Base-by-base conservation (phyloP, 768 basidiomycete species). In the Ramaria sp. region DNA sequence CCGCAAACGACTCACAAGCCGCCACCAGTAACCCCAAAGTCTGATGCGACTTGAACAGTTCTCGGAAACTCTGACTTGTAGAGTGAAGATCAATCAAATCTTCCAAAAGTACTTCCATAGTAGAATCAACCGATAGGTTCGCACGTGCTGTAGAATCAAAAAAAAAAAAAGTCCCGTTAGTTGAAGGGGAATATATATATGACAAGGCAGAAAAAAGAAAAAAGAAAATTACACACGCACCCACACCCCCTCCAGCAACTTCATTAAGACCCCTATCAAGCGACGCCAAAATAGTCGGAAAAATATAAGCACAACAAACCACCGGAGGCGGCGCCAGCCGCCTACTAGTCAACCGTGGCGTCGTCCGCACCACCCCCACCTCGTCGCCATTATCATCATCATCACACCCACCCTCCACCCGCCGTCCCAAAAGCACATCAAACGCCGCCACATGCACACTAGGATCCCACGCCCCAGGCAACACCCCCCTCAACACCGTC, bases 41-140 rank as follows among this genome's bases (percentile, higher is more conserved):
- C 52, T 78, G 81, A 52, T 85, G 82, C 0, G 83, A 87, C 59
- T 74, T 79, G 68, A 91, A 90, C 0, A 84, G 64, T 53, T 83
- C 76, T 12, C 85, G 79, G 67, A 91, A 90, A 0, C 79, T 77
- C 0, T 75, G 62, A 57, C 76, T 80, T 0, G 80, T 75, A 1
- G 78, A 72, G 58, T 91, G 86, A 30, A 88, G 69, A 30, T 77
- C 73, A 58, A 89, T 79, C 48, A 91, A 65, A 50, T 84, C 79
- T 63, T 83, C 84, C 0, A 87, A 65, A 15, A 92, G 70, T 5
- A 69, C 70, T 63, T 86, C 84, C 62, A 81, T 78, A 10, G 70
- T 72, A 0, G 69, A 63, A 61, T 67, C 69, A 9, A 66, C 54
- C 12, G 61, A 52, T n/a, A 36, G 30, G 3, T 13, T 18, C 18